Conservation (phyloP, 192 early-diverging fungal genomes). For the Coemansia sp. region DNA sequence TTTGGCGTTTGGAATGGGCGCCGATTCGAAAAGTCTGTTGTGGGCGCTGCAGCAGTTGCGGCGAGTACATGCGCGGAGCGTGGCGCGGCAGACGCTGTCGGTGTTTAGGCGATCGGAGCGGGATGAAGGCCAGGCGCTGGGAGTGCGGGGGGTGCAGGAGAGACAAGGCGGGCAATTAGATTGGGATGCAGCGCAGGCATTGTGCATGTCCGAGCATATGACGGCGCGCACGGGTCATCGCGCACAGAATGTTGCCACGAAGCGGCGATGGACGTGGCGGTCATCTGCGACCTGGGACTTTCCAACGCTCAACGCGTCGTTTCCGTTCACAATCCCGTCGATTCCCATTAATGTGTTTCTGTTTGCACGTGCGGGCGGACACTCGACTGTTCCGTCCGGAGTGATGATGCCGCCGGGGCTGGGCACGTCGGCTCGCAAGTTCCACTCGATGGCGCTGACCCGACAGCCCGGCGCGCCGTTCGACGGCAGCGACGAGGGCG, state of each 20-base stretch:
- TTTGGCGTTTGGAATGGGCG: slow-evolving; percentile 22
- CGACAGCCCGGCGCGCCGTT: slow-evolving; percentile 46
- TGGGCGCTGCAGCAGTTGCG: slow-evolving; percentile 27
- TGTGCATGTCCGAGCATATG: slow-evolving; percentile 4
- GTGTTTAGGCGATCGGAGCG: neutral
- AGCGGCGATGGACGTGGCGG: slow-evolving; percentile 35
- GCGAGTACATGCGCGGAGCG: slow-evolving; percentile 13
- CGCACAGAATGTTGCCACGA: neutral
- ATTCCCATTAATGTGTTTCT: slow-evolving; percentile 38
- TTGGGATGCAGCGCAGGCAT: slow-evolving; percentile 1
- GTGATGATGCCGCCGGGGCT: slow-evolving; percentile 51
- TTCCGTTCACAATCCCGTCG: slow-evolving; percentile 51
- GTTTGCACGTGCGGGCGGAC: slow-evolving; percentile 15
- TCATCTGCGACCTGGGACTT: slow-evolving; percentile 40
- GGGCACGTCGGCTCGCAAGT: slow-evolving; percentile 50
- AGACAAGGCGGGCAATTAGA: slow-evolving; percentile 16
- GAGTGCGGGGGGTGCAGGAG: slow-evolving; percentile 14
- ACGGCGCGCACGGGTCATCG: neutral
- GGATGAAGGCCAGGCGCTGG: slow-evolving; percentile 5
- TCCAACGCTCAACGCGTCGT: slow-evolving; percentile 50
- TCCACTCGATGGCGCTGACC: slow-evolving; percentile 46
- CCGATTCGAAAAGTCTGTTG: slow-evolving; percentile 42
- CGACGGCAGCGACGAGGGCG: slow-evolving; percentile 17
- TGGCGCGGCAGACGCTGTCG: slow-evolving; percentile 13
- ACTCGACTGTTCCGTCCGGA: slow-evolving; percentile 25